Percentiles rank a stretch among this genome's conserved stretches.
These are phyloP conservation scores for Yamadazyma atmosphaerica DNA, from an alignment of 1,139 yeast species.

Conservation along the genomic window DNA sequence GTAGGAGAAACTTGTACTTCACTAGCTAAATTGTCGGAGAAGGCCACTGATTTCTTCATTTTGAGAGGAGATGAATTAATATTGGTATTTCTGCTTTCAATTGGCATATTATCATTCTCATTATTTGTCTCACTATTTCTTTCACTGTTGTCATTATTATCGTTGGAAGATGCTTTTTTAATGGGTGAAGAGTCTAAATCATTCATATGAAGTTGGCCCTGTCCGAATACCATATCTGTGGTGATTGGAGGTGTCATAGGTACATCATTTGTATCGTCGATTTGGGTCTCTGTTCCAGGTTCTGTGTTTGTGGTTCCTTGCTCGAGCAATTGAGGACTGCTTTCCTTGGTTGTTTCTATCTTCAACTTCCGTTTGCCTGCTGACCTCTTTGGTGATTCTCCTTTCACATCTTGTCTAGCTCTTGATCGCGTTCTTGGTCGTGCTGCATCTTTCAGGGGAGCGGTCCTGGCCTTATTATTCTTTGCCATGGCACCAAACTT, in stretches of 20 bases:
- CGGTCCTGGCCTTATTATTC: background rate
- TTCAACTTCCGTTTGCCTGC: background rate
- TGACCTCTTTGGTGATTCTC: too few relatives aligned
- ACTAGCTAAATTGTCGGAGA: slow-evolving; percentile 40
- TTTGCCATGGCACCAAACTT: background rate
- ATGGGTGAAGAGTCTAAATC: slow-evolving; percentile 23
- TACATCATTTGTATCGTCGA: background rate
- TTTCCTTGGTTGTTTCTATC: background rate
- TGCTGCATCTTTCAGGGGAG: background rate
- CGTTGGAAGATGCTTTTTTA: slow-evolving; percentile 5
- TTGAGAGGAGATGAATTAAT: slow-evolving; percentile 29
- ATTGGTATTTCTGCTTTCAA: background rate
- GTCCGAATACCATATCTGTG: slow-evolving; percentile 4
- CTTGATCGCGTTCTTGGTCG: slow-evolving; percentile 6
- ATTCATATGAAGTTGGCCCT: slow-evolving; percentile 4
- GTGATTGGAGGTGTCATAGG: slow-evolving; percentile 5
- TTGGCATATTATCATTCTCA: background rate
- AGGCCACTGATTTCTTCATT: slow-evolving; percentile 37
- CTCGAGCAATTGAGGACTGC: too few relatives aligned
- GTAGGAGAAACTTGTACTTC: slow-evolving; percentile 13
- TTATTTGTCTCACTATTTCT: background rate
- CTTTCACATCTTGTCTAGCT: slow-evolving; percentile 1
- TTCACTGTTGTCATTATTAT: background rate
- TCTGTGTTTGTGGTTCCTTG: too few relatives aligned
- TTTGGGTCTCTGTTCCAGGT: background rate